Conservation (phyloP, 176 grass and related monocot species). For the Zea mays region DNA sequence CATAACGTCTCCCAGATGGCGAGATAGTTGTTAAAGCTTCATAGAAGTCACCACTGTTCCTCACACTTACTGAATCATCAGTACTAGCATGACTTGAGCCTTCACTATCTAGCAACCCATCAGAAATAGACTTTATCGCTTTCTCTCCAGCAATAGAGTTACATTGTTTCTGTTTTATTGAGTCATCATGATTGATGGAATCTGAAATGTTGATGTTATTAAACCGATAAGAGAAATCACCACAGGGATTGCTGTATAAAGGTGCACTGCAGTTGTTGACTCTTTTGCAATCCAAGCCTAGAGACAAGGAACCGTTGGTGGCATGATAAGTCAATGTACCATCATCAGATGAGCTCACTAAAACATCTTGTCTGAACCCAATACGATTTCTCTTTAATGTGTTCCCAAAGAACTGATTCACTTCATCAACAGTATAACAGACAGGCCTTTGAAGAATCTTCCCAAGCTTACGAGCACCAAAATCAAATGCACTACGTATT, state of each 20-base stretch:
- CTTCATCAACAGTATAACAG: background rate
- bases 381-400: background rate
- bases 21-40: too few relatives aligned
- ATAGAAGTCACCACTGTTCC: too few relatives aligned
- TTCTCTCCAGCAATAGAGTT: too few relatives aligned
- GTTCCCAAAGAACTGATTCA: background rate
- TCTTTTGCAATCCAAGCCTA: too few relatives aligned
- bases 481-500: constrained; percentile 88
- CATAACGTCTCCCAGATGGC: too few relatives aligned
- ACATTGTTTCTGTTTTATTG: too few relatives aligned
- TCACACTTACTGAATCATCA: too few relatives aligned
- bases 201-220: constrained; percentile 21
- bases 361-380: background rate
- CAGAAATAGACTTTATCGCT: too few relatives aligned
- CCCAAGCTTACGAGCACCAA: constrained; percentile 84
- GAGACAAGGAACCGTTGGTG: too few relatives aligned
- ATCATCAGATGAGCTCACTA: background rate
- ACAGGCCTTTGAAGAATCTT: constrained; percentile 65
- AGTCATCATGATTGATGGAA: too few relatives aligned
- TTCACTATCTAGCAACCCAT: too few relatives aligned
- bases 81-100: too few relatives aligned
- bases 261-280: background rate
- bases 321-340: background rate
- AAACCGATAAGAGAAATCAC: constrained; percentile 44
- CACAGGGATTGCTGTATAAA: background rate